Conservation (phyloP, 352 stramenopile genomes). For the Globisporangium splendens region DNA sequence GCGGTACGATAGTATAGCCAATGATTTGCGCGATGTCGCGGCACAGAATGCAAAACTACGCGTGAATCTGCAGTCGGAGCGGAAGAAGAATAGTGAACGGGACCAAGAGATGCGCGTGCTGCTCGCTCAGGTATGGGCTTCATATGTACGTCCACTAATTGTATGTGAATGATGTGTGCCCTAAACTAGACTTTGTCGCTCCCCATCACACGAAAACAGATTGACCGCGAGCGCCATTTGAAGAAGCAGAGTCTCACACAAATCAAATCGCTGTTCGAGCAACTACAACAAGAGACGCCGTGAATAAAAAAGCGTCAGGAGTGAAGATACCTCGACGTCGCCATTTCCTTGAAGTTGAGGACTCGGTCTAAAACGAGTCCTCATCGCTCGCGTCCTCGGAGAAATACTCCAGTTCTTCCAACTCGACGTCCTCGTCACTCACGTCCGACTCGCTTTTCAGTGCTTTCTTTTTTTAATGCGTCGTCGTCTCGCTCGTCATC, state of each 20-base stretch:
- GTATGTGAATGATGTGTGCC: background rate
- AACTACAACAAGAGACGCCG: constrained; percentile 52
- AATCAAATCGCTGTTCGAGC: constrained; percentile 76
- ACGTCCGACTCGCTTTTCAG: constrained; percentile 47
- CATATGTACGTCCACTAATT: background rate
- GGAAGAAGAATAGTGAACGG: constrained; percentile 39
- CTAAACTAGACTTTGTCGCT: background rate
- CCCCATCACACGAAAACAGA: constrained; percentile 17
- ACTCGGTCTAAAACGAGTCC: constrained; percentile 63
- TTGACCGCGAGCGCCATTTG: constrained; percentile 61
- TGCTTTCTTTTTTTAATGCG: constrained; percentile 33
- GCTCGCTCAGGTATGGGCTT: constrained; percentile 39
- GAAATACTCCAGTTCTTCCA: constrained; percentile 82
- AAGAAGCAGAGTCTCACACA: constrained; percentile 71
- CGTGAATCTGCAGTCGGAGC: constrained; percentile 36
- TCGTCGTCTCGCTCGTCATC: constrained; percentile 27
- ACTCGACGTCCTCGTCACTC: constrained; percentile 65
- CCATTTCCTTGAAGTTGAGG: background rate
- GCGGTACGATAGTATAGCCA: constrained; percentile 35
- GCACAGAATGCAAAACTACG: constrained; percentile 51
- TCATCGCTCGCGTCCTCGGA: constrained; percentile 78
- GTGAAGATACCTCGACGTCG: background rate
- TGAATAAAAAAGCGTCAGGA: constrained; percentile 11
- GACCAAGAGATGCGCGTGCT: constrained; percentile 68
- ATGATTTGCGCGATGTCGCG: constrained; percentile 40